A percentile compares a stretch with the other conserved stretches of the same genome.
These are phyloP conservation scores for Spergularia bocconei DNA, from an alignment of 148 eudicot species.

Conservation along the genomic window DNA sequence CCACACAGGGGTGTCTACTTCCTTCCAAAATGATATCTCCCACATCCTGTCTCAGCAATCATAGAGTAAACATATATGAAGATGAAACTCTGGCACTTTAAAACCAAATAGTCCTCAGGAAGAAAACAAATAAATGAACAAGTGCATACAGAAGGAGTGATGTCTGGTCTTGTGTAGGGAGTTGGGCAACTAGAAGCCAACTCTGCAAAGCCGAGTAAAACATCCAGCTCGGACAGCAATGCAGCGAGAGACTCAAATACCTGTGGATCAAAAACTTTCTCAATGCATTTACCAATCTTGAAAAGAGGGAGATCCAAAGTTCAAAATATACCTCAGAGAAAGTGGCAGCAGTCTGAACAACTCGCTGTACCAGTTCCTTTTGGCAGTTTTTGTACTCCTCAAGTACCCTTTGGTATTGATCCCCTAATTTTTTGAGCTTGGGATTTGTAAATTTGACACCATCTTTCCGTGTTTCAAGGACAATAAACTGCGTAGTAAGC, in stretches of 20 bases:
- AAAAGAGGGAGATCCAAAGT: conserved; percentile 16
- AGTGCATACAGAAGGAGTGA: conserved; percentile 68
- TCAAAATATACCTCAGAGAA: conserved; percentile 67
- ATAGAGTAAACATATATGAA: conserved; percentile 11
- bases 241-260: conserved; percentile 71
- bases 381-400: conserved; percentile 84
- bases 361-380: conserved; percentile 77
- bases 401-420: conserved; percentile 70
- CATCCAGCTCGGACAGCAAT: conserved; percentile 85
- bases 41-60: conserved; percentile 46
- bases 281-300: conserved; percentile 10
- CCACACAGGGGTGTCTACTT: conserved; percentile 98
- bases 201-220: conserved; percentile 94
- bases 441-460: conserved; percentile 93
- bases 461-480: conserved; percentile 96
- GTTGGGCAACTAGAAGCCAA: conserved; percentile 87
- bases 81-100: neutral
- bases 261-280: conserved; percentile 41
- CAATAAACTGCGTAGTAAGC: conserved; percentile 80
- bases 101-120: neutral
- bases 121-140: conserved; percentile 2
- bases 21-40: conserved; percentile 95
- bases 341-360: conserved; percentile 72
- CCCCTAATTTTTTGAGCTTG: conserved; percentile 85
- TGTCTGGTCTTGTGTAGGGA: conserved; percentile 81